Conservation (phyloP, 2,329 filamentous ascomycete genomes). For the Fusarium sulawesiense region DNA sequence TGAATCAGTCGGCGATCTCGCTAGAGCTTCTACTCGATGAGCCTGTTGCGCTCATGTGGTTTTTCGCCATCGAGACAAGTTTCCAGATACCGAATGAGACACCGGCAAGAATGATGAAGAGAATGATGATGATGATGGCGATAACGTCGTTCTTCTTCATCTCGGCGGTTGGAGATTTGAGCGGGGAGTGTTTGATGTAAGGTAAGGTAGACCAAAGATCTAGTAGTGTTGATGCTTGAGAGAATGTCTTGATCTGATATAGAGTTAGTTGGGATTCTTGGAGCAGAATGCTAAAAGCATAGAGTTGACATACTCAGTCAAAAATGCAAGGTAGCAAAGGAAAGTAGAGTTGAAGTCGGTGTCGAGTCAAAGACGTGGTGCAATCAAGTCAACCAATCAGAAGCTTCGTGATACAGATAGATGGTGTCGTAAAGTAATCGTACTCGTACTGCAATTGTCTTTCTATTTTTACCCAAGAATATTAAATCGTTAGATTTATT, state of each 20-base stretch:
- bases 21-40: slow-evolving; percentile 36
- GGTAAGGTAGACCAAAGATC: too few species aligned
- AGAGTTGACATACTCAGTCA: slow-evolving; percentile 8
- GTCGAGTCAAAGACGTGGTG: slow-evolving; percentile 16
- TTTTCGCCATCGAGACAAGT: slow-evolving; percentile 65
- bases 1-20: slow-evolving; percentile 33
- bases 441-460: background rate
- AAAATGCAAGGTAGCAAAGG: background rate
- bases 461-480: slow-evolving; percentile 2
- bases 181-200: background rate
- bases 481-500: background rate
- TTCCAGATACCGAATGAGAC: slow-evolving; percentile 74
- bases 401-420: slow-evolving; percentile 7
- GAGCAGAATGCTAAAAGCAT: background rate
- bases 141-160: slow-evolving; percentile 76
- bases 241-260: slow-evolving; percentile 16
- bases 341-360: background rate
- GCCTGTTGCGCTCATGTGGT: slow-evolving; percentile 54
- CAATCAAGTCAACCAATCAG: slow-evolving; percentile 22
- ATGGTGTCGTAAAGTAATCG: slow-evolving; percentile 8
- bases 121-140: slow-evolving; percentile 74
- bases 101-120: slow-evolving; percentile 70
- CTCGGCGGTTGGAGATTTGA: slow-evolving; percentile 47
- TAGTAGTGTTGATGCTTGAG: background rate
- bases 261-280: slow-evolving; percentile 5